Base-by-base conservation (phyloP, 306 rosid genomes). In the Prinsepia uniflora region DNA sequence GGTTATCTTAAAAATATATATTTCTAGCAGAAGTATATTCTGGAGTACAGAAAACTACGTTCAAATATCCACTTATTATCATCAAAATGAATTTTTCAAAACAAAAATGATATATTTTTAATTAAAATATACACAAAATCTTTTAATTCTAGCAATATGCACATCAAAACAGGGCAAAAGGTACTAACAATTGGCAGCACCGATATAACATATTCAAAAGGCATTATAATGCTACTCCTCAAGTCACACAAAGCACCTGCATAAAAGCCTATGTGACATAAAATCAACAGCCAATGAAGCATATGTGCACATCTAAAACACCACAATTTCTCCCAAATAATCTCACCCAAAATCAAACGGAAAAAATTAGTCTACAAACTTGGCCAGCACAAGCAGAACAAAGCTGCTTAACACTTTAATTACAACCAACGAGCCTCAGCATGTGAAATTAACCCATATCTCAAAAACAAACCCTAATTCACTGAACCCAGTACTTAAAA, bases 381-480 rank as follows among this genome's bases (percentile, higher is more conserved):
- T 52, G 47, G 24, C 68, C 15, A 69, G 43, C 72, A 65, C 70
- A 74, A 72, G 62, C 63, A 62, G 75, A 56, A 49, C 44, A 66
- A 48, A 46, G 45, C 45, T 58, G 63, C 18, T 74, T 68, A 69
- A 42, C 43, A 22, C 42, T 2, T 10, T 17, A 8, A 20, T 72
- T 49, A 19, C 42, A 63, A 42, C 46, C 57, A 59, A 24, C 14
- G 42, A 60, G 43, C 64, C 64, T 44, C 71, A 54, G 30, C 4
- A 43, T 24, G 47, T 44, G 34, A 45, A 54, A 63, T 19, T 63
- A 46, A 66, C 30, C 55, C 56, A 41, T 68, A 83, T 75, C 76
- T 41, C 22, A 65, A 63, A 46, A 72, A 69, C 19, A 79, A 82
- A 72, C 90, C 86, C 78, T 84, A 86, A 86, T 18, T 80, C 8